Evolutionary conservation across 768 basidiomycete genomes (phyloP).

Genomic region (Leccinum aurantiacum): DNA sequence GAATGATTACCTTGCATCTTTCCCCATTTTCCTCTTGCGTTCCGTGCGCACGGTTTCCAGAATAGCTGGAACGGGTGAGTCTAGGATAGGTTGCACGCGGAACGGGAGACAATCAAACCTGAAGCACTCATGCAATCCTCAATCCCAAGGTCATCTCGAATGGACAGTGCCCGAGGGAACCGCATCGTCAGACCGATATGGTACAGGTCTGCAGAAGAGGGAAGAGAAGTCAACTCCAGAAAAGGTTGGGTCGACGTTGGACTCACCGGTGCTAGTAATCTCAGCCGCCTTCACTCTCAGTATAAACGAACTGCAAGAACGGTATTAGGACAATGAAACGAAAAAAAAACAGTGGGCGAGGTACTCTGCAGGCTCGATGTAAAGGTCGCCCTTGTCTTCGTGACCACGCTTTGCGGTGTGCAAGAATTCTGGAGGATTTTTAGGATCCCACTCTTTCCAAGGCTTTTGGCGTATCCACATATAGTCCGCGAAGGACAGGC

Average conservation of each 20-base stretch:
- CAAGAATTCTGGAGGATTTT: conserved; percentile 69
- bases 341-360: conserved; percentile 13
- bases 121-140: conserved; percentile 73
- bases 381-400: conserved; percentile 79
- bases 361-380: conserved; percentile 83
- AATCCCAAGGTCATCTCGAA: conserved; percentile 74
- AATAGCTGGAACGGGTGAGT: conserved; percentile 42
- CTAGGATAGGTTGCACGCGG: neutral
- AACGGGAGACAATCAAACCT: conserved; percentile 38
- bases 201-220: conserved; percentile 61
- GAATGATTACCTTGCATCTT: conserved; percentile 46
- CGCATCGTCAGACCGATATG: conserved; percentile 88
- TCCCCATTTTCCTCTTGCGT: conserved; percentile 75
- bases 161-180: conserved; percentile 82
- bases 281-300: conserved; percentile 93
- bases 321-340: neutral
- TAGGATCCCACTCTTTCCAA: conserved; percentile 80
- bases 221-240: conserved; percentile 1
- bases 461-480: conserved; percentile 78
- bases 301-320: conserved; percentile 76
- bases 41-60: conserved; percentile 60
- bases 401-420: conserved; percentile 56
- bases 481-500: conserved; percentile 84
- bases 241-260: conserved; percentile 4
- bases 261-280: conserved; percentile 69